These are phyloP conservation scores for Talaromyces sp. DNA, from an alignment of 2,329 filamentous ascomycete genomes.

Conservation along the genomic window DNA sequence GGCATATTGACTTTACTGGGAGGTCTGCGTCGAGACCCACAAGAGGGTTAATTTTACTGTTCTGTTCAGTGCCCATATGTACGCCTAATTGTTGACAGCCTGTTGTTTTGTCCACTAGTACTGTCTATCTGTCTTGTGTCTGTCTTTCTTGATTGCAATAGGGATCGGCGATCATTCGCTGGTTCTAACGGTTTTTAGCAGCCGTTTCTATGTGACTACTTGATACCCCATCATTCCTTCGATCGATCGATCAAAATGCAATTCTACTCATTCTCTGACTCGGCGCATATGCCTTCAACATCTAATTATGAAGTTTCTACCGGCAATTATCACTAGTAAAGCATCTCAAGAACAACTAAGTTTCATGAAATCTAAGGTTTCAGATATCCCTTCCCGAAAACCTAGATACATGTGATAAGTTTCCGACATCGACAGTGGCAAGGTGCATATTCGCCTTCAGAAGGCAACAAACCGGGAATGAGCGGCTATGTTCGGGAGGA, in stretches of 20 bases:
- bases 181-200: background rate
- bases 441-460: background rate
- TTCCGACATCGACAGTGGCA: background rate
- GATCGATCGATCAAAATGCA: background rate
- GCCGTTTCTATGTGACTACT: background rate
- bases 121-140: background rate
- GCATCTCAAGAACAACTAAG: background rate
- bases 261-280: background rate
- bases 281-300: background rate
- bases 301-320: too few species aligned
- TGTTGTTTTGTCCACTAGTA: background rate
- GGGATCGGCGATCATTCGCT: slow-evolving; percentile 1
- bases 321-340: background rate
- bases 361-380: background rate
- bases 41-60: slow-evolving; percentile 4
- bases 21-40: slow-evolving; percentile 1
- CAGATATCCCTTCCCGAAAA: background rate
- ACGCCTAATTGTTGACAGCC: background rate
- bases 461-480: background rate
- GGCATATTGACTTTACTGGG: slow-evolving; percentile 3
- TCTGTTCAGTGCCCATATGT: background rate
- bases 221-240: slow-evolving; percentile 7
- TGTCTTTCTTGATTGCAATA: background rate
- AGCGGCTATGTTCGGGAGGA: background rate
- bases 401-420: background rate